Evolutionary conservation across 2,329 filamentous ascomycete species (phyloP), one percentile per base, ranked within the genome.

Genomic region (Penicillium vulpinum): DNA sequence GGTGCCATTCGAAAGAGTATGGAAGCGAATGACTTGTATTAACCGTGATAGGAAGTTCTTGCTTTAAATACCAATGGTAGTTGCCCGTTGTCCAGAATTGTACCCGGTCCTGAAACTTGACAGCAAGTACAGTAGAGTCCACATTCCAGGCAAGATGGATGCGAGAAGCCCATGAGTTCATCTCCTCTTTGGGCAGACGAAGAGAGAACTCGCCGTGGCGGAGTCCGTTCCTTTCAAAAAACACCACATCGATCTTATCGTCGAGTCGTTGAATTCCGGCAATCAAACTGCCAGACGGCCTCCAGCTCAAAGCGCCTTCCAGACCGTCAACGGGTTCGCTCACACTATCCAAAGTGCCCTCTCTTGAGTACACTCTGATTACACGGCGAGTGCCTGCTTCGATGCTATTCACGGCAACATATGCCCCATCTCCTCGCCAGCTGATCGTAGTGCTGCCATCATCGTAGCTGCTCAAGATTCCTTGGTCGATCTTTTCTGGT

Each of bases 51-150:
- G 78, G 75, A 7, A 97, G 81, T 70, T 97, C 92, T 72, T 96
- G 92, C 77, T 99, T 99, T 16, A 99, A 81, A 73, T 97, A 97
- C 85, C 94, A 99, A 71, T 97, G 91, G 66, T 99, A 99, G 73
- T 99, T 99, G 21, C 91, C 90, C 83, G 89, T 96, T 0, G 92
- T 96, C 94, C 94, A 99, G 1, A 99, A 79, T 70, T 99, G 94
- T n/a, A 94, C 78, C 54, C 85, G 83, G 62, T 92, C 85, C 31
- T 80, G 79, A 64, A 92, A 85, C 1, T 85, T 81, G n/a, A 97
- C 87, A 6, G 93, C 92, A 44, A 99, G 81, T 0, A 96, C 91
- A 1, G 88, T 93, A 0, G 94, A 99, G 71, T 99, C 93, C 5
- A 86, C 83, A 70, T 97, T 99, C 94, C 94, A 99, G 46, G 84